Percentiles rank a stretch among this genome's conserved stretches.
phyloP scores from a whole-genome alignment of 2,329 filamentous ascomycete genomes.

The Verticillium zaregamsianum region DNA sequence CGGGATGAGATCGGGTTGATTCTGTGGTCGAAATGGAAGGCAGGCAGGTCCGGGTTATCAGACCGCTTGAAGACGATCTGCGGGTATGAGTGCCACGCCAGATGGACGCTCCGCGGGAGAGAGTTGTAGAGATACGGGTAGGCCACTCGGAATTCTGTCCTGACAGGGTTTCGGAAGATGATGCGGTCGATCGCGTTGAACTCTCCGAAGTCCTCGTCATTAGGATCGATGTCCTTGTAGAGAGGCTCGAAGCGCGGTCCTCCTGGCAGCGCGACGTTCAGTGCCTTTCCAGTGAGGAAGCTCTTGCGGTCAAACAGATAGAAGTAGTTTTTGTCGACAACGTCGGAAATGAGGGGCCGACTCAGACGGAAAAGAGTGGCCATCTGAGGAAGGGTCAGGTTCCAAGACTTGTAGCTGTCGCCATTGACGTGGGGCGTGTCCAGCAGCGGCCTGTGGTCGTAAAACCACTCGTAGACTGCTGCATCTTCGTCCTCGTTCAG shows the following conservation, averaged over 20 bases:
- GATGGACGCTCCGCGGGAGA: constrained; percentile 85
- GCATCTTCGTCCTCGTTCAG: constrained; percentile 90
- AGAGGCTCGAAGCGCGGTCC: constrained; percentile 94
- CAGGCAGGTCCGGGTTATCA: constrained; percentile 83
- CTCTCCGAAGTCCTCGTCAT: constrained; percentile 98
- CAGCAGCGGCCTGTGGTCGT: constrained; percentile 84
- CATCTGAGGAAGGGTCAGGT: constrained; percentile 90
- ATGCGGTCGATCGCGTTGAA: constrained; percentile 99
- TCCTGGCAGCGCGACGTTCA: constrained; percentile 97
- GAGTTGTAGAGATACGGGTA: constrained; percentile 97
- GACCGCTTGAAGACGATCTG: constrained; percentile 87
- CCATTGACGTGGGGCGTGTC: constrained; percentile 95
- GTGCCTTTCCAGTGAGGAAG: constrained; percentile 91
- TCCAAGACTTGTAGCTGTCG: constrained; percentile 95
- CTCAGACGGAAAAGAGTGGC: constrained; percentile 90
- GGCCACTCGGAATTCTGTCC: constrained; percentile 92
- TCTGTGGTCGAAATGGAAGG: constrained; percentile 96
- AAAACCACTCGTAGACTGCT: constrained; percentile 94
- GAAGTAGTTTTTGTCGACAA: constrained; percentile 95
- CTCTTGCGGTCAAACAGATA: constrained; percentile 95
- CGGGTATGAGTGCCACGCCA: constrained; percentile 91
- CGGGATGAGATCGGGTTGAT: constrained; percentile 97
- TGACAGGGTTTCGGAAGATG: constrained; percentile 92
- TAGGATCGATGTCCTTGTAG: constrained; percentile 98
- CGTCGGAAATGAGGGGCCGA: constrained; percentile 83